Evolutionary conservation across 805 yeast genomes (phyloP), one percentile per base, ranked within the genome.

Genomic region (Myxozyma mucilagina): DNA sequence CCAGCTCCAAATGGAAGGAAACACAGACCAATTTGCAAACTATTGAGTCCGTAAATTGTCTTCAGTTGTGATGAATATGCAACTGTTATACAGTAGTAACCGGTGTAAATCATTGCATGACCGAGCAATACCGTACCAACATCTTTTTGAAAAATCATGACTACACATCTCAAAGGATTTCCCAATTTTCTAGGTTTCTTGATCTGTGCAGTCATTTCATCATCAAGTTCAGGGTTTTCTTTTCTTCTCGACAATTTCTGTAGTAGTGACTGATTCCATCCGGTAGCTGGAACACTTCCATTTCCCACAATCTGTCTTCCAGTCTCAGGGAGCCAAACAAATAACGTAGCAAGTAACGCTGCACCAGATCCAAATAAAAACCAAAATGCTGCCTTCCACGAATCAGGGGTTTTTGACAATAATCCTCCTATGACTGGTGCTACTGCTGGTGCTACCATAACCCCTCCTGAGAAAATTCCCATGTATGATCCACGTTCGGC

Each of bases 361-460:
- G 86, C 89, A 0, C 89, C 82, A 49, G 87, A 73, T 24, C 87
- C 86, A 20, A 86, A 88, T 74, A 89, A 75, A 56, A 89, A 84
- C 96, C 96, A 90, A 70, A 87, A 93, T 3, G 96, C 87, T 1
- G 93, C 90, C 70, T 96, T 79, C 96, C 97, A 90, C 9, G 90
- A 82, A 70, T 84, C 89, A 31, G 82, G 73, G 1, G 84, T 73
- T 18, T 79, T 75, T 0, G 96, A 89, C 13, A 90, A 72, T 0
- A 88, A 88, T 85, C 91, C 87, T 10, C 80, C 79, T 45, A 80
- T 76, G 7, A 89, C 82, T 20, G 90, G 81, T 1, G 86, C 85
- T 54, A 85, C 71, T 16, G 90, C 86, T 1, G 97, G 97, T 13
- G 92, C 85, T 3, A 88, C 65, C 53, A 90, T 78, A 0, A 96